These are phyloP conservation scores for Aspergillus caelatus DNA, from an alignment of 2,329 filamentous ascomycete genomes.

Conservation along the genomic window DNA sequence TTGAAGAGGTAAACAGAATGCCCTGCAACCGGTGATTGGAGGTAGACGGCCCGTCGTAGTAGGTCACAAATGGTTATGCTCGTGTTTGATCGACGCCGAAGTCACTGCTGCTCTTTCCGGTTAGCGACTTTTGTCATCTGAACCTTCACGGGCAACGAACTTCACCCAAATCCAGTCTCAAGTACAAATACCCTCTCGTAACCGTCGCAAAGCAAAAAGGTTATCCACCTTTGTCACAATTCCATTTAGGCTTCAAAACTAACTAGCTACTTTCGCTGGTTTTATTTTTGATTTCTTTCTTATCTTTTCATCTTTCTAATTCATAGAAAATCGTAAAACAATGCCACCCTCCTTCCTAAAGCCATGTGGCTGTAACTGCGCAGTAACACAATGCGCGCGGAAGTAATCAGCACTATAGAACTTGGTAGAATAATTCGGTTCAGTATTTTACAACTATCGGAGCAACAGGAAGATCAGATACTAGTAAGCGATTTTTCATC, in stretches of 20 bases:
- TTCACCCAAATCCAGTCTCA: background rate
- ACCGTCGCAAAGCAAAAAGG: background rate
- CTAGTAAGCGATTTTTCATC: background rate
- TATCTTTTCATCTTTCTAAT: background rate
- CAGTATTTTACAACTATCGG: background rate
- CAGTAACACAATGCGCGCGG: background rate
- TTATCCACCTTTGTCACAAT: background rate
- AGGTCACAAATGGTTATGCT: conserved; percentile 22
- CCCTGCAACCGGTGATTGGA: conserved; percentile 15
- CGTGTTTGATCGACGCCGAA: conserved; percentile 28
- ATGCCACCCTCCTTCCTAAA: background rate
- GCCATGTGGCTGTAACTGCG: background rate
- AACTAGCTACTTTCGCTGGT: background rate
- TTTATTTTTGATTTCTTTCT: background rate
- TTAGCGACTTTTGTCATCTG: conserved; percentile 29
- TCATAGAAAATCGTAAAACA: background rate
- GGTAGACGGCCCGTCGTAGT: conserved; percentile 11
- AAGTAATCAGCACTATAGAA: background rate
- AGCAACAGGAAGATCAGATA: background rate
- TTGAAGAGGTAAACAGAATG: conserved; percentile 8
- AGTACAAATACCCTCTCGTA: background rate
- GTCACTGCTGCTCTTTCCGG: conserved; percentile 32
- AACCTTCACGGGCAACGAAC: background rate
- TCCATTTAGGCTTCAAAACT: background rate
- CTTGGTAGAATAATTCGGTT: background rate